Evolutionary conservation across 805 yeast species (phyloP), one percentile per base, ranked within the genome.

Genomic region (Cyberlindnera galapagoensis): DNA sequence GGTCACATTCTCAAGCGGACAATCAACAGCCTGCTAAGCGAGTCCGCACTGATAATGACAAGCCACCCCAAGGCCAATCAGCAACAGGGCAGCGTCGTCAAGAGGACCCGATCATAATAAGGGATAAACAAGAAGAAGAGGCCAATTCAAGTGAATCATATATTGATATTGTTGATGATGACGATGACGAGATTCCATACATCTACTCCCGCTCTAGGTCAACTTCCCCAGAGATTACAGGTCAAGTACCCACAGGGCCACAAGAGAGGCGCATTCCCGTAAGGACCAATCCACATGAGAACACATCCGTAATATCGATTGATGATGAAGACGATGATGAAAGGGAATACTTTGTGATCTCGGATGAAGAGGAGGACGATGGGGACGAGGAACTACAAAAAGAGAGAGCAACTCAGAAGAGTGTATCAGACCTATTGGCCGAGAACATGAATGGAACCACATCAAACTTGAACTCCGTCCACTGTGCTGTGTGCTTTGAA

Each of bases 401-500:
- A n/a, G 28, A 26, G n/a, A 18, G 17, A 4, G 33, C 31, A 14
- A 39, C 30, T 15, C 43, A 40, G 23, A 57, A 61, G 31, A 49
- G 65, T 1, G 69, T 65, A 5, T 53, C 44, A 3, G 66, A 64
- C 9, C 51, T 38, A 35, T 27, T 44, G 14, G 39, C 42, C 10
- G 52, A 48, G 23, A 43, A 39, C 6, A 35, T 31, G 10, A 28
- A 42, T 18, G 4, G 27, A 9, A 21, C 30, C 12, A 43, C 26
- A 9, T 35, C 44, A 15, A 46, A 44, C 12, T 9, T 40, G 26
- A 33, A 35, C 28, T 34, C 40, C 18, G 42, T 53, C 16, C 37
- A 35, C 22, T 74, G 81, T 46, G 75, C 77, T 0, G 67, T 75
- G 14, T 75, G 81, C 33, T 65, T 74, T 47, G 80, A 73, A 7